Base-by-base conservation (phyloP, 2,329 filamentous ascomycete genomes). In the Juglanconis sp. region DNA sequence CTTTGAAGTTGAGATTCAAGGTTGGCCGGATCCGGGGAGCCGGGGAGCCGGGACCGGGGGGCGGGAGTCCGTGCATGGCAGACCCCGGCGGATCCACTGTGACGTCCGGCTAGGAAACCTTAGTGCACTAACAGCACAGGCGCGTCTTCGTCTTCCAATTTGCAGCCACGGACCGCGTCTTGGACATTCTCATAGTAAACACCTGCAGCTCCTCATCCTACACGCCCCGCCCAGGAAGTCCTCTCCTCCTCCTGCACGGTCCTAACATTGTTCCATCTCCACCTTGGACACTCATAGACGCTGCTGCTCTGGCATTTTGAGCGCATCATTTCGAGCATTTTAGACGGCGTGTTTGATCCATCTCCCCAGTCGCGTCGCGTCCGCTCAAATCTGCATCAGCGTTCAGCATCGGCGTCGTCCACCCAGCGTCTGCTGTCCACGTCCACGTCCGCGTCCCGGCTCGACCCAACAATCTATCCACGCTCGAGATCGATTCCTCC, bases 291-390 rank as follows among this genome's bases (percentile, higher is more conserved):
- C 24, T 32, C 50, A 42, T 53, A 40, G 36, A 15, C 11, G 4
- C 34, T 53, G 30, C 52, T 6, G 52, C 30, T 15, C 53, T 54
- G 52, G 11, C 38, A 24, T 35, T 31, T 17, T 10, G 38, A 59
- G 52, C 47, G 24, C 56, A 59, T 62, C 52, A 2, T 48, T 59
- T 62, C 52, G n/a, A 59, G 60, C 60, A 62, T 59, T 46, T 5
- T 55, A 48, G 40, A n/a, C 36, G 32, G 10, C 10, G 36, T 35
- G 51, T 11, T 47, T 36, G 47, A 36, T 38, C 46, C 30, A 30
- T 30, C 31, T 34, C 9, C 13, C 24, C 32, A 53, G 53, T 60
- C 60, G 60, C 53, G 57, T 62, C 57, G 53, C 57, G 53, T 57
- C 48, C 30, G 54, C 52, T 44, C 63, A 59, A 60, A 57, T 32